A percentile compares a stretch with the other conserved stretches of the same genome.
Evolutionary conservation across 2,329 filamentous ascomycete species (phyloP).

Genomic region (Nakataea oryzae): DNA sequence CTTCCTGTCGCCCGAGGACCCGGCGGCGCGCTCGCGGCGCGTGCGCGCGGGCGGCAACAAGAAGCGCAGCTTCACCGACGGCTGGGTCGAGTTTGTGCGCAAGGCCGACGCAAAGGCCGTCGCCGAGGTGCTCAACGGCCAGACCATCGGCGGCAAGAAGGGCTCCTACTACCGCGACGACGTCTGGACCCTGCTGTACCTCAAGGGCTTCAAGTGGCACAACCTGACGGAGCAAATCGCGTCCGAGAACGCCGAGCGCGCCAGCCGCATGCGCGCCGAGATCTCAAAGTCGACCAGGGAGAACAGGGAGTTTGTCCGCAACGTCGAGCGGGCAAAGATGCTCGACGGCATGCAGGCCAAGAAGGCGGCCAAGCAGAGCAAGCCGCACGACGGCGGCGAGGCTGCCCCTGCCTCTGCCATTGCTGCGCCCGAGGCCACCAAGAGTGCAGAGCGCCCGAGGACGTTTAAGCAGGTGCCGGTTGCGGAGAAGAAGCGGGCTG

Average conservation of each 20-base stretch:
- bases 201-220: constrained; percentile 77
- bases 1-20: constrained; percentile 70
- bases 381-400: constrained; percentile 18
- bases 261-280: constrained; percentile 66
- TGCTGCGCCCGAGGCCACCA: constrained; percentile 10
- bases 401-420: constrained; percentile 1
- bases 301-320: constrained; percentile 71
- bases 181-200: constrained; percentile 74
- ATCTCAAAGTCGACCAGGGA: constrained; percentile 66
- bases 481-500: constrained; percentile 34
- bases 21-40: constrained; percentile 52
- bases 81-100: constrained; percentile 73
- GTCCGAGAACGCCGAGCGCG: constrained; percentile 69
- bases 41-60: constrained; percentile 70
- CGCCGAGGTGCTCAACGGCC: constrained; percentile 66
- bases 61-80: constrained; percentile 71
- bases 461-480: constrained; percentile 60
- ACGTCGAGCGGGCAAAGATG: constrained; percentile 73
- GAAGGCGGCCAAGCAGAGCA: constrained; percentile 32
- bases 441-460: constrained; percentile 18
- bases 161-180: constrained; percentile 76
- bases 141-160: constrained; percentile 75
- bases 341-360: constrained; percentile 61
- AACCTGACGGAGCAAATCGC: constrained; percentile 66
- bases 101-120: constrained; percentile 71